phyloP scores from a whole-genome alignment of 169 alveolate genomes.

The Cyclospora cayetanensis region DNA sequence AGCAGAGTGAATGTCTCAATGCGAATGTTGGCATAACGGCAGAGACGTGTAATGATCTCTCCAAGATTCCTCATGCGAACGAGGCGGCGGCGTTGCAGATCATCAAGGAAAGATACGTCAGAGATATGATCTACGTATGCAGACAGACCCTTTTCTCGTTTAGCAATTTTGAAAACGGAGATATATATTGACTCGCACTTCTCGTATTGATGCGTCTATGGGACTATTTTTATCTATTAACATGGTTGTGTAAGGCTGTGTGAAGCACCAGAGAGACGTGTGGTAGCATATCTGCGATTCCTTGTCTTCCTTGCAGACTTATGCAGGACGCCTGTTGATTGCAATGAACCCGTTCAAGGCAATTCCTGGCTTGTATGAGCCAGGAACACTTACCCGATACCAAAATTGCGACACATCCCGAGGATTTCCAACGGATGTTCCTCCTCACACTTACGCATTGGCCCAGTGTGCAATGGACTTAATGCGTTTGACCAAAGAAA shows the following conservation, averaged over 20 bases:
- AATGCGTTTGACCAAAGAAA: constrained; percentile 29
- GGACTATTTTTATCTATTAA: too few species aligned
- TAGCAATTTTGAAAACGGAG: not conserved
- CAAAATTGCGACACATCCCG: constrained; percentile 82
- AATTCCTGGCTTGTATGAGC: constrained; percentile 87
- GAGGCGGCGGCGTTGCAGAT: constrained; percentile 91
- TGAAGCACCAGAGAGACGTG: too few species aligned
- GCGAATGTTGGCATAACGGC: constrained; percentile 78
- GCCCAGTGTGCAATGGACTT: constrained; percentile 78
- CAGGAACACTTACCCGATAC: constrained; percentile 81
- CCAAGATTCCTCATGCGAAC: constrained; percentile 91
- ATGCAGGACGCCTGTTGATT: constrained; percentile 91
- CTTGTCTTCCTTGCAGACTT: constrained; percentile 58
- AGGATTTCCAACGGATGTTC: constrained; percentile 72
- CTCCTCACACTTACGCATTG: constrained; percentile 90
- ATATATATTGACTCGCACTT: too few species aligned
- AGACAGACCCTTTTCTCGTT: too few species aligned
- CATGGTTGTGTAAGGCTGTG: too few species aligned
- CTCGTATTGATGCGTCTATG: too few species aligned
- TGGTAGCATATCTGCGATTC: too few species aligned
- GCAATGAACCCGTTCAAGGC: constrained; percentile 90
- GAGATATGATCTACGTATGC: constrained; percentile 73
- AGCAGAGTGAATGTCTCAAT: constrained; percentile 52
- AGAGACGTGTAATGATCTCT: constrained; percentile 90
- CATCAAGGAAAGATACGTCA: constrained; percentile 71